phyloP scores from a whole-genome alignment of 176 grass and related monocot species.

The Musa beccarii region DNA sequence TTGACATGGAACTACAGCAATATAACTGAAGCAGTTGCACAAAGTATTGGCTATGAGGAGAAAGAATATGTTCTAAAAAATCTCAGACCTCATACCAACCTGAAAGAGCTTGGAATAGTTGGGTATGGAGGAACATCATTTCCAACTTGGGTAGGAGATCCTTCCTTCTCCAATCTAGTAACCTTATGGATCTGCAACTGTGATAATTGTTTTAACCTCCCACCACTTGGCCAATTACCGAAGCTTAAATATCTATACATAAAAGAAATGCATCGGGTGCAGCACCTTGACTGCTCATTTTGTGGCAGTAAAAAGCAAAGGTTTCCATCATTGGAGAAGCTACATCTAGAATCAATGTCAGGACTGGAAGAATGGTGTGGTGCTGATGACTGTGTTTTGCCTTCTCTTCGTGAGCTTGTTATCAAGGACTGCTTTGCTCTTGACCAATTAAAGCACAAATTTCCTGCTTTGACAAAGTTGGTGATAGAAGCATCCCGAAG shows the following conservation, averaged over 20 bases:
- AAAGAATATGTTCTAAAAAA: constrained; percentile 5
- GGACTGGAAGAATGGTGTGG: constrained; percentile 19
- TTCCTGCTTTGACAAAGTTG: constrained; percentile 28
- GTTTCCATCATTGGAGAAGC: constrained; percentile 27
- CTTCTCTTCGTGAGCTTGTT: constrained; percentile 28
- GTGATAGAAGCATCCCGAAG: constrained; percentile 18
- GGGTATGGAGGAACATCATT: constrained; percentile 13
- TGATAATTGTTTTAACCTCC: constrained; percentile 10
- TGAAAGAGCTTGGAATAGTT: constrained; percentile 15
- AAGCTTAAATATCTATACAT: constrained; percentile 18
- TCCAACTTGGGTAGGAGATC: constrained; percentile 19
- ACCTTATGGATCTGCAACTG: constrained; percentile 11
- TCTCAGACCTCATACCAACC: constrained; percentile 19
- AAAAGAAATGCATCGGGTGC: constrained; percentile 21
- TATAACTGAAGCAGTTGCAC: not conserved
- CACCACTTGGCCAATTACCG: constrained; percentile 27
- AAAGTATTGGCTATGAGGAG: not conserved
- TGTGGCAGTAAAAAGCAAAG: constrained; percentile 2
- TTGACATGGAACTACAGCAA: not conserved
- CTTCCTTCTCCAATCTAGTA: constrained; percentile 17
- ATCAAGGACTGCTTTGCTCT: constrained; percentile 30
- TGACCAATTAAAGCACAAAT: constrained; percentile 20
- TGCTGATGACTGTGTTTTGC: not conserved
- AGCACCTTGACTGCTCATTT: constrained; percentile 9
- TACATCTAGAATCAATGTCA: constrained; percentile 32